A percentile compares a stretch with the other conserved stretches of the same genome.
These are phyloP conservation scores for Cyclostephanos tholiformis DNA, from an alignment of 108 stramenopile species.

Conservation along the genomic window DNA sequence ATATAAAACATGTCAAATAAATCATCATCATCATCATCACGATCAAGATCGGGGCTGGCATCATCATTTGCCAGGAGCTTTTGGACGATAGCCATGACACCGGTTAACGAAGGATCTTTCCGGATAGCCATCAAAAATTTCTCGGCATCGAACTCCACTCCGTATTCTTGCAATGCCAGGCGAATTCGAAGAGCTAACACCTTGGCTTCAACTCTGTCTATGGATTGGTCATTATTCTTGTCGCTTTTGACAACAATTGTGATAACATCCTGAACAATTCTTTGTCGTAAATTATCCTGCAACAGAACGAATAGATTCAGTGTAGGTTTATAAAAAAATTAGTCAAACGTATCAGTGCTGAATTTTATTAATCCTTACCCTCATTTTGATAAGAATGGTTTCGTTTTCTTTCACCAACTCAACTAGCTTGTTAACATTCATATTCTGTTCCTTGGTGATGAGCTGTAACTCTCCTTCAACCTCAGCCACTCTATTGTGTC, in stretches of 20 bases:
- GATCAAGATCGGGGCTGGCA: no score
- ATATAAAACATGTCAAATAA: conserved; percentile 43
- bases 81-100: conserved; percentile 33
- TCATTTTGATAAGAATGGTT: conserved; percentile 38
- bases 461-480: conserved; percentile 44
- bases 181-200: conserved; percentile 27
- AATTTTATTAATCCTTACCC: conserved; percentile 25
- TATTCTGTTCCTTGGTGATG: conserved; percentile 33
- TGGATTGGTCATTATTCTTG: conserved; percentile 29
- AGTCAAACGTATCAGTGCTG: background rate
- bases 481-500: conserved; percentile 26
- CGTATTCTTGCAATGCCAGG: conserved; percentile 41
- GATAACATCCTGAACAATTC: conserved; percentile 44
- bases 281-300: conserved; percentile 39
- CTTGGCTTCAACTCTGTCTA: conserved; percentile 37
- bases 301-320: conserved; percentile 3
- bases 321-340: background rate
- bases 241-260: conserved; percentile 34
- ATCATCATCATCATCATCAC: conserved; percentile 29
- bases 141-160: conserved; percentile 39
- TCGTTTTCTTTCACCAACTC: conserved; percentile 51
- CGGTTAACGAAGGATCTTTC: conserved; percentile 26
- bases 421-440: conserved; percentile 49
- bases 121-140: conserved; percentile 43
- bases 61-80: conserved; percentile 13